phyloP scores from a whole-genome alignment of 345 rosid genomes.

The Citrus mangshanensis region DNA sequence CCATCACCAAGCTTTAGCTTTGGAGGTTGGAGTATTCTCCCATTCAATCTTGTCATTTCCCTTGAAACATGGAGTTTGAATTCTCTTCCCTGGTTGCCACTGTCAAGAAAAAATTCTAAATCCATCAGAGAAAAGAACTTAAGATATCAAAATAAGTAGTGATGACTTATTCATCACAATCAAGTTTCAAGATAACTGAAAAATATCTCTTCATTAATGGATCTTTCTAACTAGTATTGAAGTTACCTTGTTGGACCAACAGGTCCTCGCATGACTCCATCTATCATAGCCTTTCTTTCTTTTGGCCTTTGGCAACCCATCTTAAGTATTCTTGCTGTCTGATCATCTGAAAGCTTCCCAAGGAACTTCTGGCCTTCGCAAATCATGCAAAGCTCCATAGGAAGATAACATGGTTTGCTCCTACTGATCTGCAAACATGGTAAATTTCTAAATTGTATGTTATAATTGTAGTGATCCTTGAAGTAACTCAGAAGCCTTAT shows the following conservation, averaged over 20 bases:
- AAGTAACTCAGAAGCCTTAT: constrained; percentile 77
- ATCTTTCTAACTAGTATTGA: background rate
- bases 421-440: constrained; percentile 93
- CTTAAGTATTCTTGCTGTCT: constrained; percentile 81
- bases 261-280: constrained; percentile 74
- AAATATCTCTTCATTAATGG: background rate
- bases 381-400: constrained; percentile 93
- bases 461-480: constrained; percentile 77
- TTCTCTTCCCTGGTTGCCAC: constrained; percentile 67
- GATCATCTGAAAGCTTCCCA: constrained; percentile 95
- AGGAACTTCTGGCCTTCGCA: constrained; percentile 99
- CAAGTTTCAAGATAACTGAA: background rate
- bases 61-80: constrained; percentile 73
- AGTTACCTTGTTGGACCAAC: constrained; percentile 90
- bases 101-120: constrained; percentile 30
- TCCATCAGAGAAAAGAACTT: background rate
- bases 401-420: constrained; percentile 92
- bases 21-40: constrained; percentile 91
- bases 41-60: constrained; percentile 79
- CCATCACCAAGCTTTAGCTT: constrained; percentile 84
- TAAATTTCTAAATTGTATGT: constrained; percentile 72
- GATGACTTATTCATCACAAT: background rate
- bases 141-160: background rate
- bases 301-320: constrained; percentile 94
- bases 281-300: constrained; percentile 74